Evolutionary conservation across 306 rosid species (phyloP), one percentile per base, ranked within the genome.

Genomic region (Vachellia pachyceras): DNA sequence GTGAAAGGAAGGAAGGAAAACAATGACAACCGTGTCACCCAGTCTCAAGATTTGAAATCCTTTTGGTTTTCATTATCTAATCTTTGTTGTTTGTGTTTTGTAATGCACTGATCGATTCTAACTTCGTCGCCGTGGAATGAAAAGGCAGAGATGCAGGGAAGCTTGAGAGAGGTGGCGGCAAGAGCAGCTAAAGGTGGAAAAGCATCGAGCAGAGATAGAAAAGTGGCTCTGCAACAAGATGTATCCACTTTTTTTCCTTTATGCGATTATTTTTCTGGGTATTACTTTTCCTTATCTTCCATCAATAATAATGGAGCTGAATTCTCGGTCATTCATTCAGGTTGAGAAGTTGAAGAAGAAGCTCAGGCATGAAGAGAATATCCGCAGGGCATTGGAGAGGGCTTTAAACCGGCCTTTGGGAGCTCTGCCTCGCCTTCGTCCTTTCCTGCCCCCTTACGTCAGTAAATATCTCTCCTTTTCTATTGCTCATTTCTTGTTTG

Each of bases 401-500:
- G 99, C 99, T 85, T 92, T 94, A 83, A 88, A 77, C 55, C 87
- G 99, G 72, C 97, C 98, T 52, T 78, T 96, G 86, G 99, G 99
- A 54, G 92, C 98, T 79, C 87, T 96, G 20, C 99, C 99, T 77
- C 98, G 99, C 85, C 94, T 93, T 64, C 99, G 97, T 72, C 97
- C 98, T 37, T 93, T 86, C 80, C 97, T 96, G 63, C 98, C 99
- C 81, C 87, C 94, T 63, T 39, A 80, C 58, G 99, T 96, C 40
- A 86, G 97, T 89, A 54, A 58, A 77, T 74, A 72, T 42, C 35
- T 44, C 25, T 37, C 61, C 69, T 49, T 58, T 85, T 45, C 6
- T 8, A 6, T 57, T 42, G 15, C 37, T 12, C 3, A 61, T 67
- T 10, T 25, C 29, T 17, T 69, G 60, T 79, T 64, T 58, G 12